These are phyloP conservation scores for Leccinum barrowsii DNA, from an alignment of 768 basidiomycete species.

Conservation along the genomic window DNA sequence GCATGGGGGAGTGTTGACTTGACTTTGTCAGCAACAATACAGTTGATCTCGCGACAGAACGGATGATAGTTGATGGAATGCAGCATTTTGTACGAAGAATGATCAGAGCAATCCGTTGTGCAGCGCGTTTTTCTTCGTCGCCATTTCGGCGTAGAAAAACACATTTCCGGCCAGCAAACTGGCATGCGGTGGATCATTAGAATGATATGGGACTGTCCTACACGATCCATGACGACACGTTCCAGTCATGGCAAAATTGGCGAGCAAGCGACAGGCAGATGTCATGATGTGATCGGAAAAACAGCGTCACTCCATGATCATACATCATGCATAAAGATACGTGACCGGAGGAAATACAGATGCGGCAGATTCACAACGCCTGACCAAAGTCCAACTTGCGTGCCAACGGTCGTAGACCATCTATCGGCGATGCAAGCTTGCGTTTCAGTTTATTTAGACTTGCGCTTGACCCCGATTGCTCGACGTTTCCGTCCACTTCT, in stretches of 20 bases:
- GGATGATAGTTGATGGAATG: background rate
- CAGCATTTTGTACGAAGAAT: background rate
- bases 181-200: background rate
- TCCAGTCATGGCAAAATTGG: background rate
- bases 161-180: background rate
- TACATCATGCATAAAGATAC: background rate
- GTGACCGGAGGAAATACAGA: background rate
- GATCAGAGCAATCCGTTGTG: background rate
- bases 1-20: background rate
- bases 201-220: background rate
- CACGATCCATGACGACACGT: background rate
- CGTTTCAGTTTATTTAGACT: constrained; percentile 62
- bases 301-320: background rate
- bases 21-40: background rate
- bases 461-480: constrained; percentile 46
- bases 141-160: background rate
- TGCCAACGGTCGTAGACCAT: constrained; percentile 57
- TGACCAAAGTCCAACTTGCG: constrained; percentile 71
- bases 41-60: background rate
- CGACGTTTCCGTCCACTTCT: constrained; percentile 74
- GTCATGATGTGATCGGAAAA: background rate
- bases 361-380: constrained; percentile 10
- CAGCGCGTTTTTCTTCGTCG: background rate
- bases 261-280: background rate
- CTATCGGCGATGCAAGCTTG: constrained; percentile 56